Conservation (phyloP, 257 asterid species). For the Nicotiana undulata region DNA sequence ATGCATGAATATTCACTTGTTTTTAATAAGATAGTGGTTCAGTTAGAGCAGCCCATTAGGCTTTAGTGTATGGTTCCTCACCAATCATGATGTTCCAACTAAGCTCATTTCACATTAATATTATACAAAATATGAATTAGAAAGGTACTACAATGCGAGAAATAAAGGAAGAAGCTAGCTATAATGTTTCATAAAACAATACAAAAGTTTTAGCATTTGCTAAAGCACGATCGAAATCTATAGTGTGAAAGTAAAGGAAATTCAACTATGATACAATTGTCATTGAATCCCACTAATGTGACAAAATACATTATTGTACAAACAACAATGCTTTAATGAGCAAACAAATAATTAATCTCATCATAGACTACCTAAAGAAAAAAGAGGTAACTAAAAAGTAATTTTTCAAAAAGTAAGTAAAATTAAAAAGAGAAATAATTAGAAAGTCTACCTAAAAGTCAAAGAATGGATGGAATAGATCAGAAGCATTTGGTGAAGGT, state of each 20-base stretch:
- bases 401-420: neutral
- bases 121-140: neutral
- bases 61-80: too few relatives aligned
- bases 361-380: neutral
- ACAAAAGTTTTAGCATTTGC: neutral
- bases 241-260: neutral
- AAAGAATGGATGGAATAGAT: conserved; percentile 60
- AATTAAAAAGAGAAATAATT: neutral
- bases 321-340: neutral
- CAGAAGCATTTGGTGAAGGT: conserved; percentile 52
- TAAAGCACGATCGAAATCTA: neutral
- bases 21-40: too few relatives aligned
- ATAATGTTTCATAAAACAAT: neutral
- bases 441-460: conserved; percentile 36
- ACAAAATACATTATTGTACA: neutral
- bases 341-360: neutral
- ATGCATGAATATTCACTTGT: too few relatives aligned
- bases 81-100: neutral
- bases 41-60: too few relatives aligned
- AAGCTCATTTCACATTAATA: neutral
- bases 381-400: neutral
- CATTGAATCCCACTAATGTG: conserved; percentile 2
- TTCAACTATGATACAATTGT: conserved; percentile 2
- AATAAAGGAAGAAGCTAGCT: neutral
- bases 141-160: neutral